phyloP scores from a whole-genome alignment of 768 basidiomycete species.

The Rhodotorula taiwanensis region DNA sequence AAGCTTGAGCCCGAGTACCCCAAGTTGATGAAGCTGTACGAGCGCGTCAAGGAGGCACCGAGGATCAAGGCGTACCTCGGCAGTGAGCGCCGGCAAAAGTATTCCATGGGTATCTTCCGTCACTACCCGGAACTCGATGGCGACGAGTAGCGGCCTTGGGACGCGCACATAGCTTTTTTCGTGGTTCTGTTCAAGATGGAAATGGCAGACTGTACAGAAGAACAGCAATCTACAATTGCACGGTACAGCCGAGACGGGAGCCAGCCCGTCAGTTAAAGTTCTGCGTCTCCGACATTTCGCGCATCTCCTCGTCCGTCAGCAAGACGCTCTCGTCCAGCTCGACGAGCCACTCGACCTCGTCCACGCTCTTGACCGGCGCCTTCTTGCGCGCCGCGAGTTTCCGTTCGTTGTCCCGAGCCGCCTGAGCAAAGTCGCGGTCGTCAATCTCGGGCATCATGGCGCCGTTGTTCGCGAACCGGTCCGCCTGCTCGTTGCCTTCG shows the following conservation, averaged over 20 bases:
- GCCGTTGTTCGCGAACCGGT: conserved; percentile 62
- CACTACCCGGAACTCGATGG: conserved; percentile 32
- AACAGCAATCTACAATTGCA: background rate
- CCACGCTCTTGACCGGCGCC: background rate
- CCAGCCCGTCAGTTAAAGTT: conserved; percentile 2
- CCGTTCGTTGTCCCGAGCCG: conserved; percentile 13
- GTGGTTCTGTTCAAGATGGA: background rate
- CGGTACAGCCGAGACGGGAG: too few species aligned
- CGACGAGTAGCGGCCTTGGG: conserved; percentile 2
- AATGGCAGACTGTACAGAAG: background rate
- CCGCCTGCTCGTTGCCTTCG: conserved; percentile 80
- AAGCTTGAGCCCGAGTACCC: conserved; percentile 41
- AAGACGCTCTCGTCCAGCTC: conserved; percentile 25
- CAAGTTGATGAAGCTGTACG: conserved; percentile 44
- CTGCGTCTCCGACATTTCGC: conserved; percentile 20
- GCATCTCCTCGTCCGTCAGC: conserved; percentile 14
- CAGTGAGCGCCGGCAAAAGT: conserved; percentile 29
- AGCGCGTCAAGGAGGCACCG: conserved; percentile 43
- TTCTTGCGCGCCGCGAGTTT: conserved; percentile 10
- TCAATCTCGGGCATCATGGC: conserved; percentile 45
- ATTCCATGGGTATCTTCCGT: conserved; percentile 21
- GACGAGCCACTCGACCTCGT: conserved; percentile 19
- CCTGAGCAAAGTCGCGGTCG: conserved; percentile 53
- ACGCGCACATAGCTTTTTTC: too few species aligned
- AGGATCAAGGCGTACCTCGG: conserved; percentile 34